phyloP scores from a whole-genome alignment of 2,329 filamentous ascomycete species.

The Ophiostoma australiae region DNA sequence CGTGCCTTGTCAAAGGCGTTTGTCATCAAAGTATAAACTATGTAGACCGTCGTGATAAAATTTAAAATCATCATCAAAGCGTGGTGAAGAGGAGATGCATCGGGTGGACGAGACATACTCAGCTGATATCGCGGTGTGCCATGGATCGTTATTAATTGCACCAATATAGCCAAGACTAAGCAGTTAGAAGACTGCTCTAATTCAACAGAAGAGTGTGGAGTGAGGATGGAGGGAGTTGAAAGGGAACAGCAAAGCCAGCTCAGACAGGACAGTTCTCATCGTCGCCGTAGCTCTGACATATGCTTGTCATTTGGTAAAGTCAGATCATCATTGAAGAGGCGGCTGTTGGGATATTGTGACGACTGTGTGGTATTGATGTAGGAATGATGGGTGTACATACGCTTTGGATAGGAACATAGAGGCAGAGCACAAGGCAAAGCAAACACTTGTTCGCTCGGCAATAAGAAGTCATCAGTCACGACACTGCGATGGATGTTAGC shows the following conservation, averaged over 20 bases:
- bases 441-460: not conserved
- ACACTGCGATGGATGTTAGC: slow-evolving; percentile 22
- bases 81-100: slow-evolving; percentile 22
- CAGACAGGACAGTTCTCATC: slow-evolving; percentile 48
- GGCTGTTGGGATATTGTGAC: slow-evolving; percentile 22
- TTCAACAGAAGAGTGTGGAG: not conserved
- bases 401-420: not conserved
- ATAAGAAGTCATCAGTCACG: not conserved
- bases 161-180: not conserved
- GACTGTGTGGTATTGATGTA: slow-evolving; percentile 5
- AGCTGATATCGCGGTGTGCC: not conserved
- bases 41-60: slow-evolving; percentile 77
- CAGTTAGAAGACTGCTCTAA: not conserved
- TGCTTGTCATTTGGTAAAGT: slow-evolving; percentile 85
- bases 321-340: slow-evolving; percentile 67
- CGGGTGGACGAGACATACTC: slow-evolving; percentile 28
- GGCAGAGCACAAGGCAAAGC: not conserved
- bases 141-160: not conserved
- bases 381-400: slow-evolving; percentile 19
- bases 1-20: slow-evolving; percentile 68
- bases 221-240: not conserved
- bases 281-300: slow-evolving; percentile 76
- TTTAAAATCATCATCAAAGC: slow-evolving; percentile 61
- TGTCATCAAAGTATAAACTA: slow-evolving; percentile 75
- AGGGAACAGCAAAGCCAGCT: slow-evolving; percentile 26